Evolutionary conservation across 2,329 filamentous ascomycete species (phyloP).

Genomic region (Neofusicoccum laricinum): DNA sequence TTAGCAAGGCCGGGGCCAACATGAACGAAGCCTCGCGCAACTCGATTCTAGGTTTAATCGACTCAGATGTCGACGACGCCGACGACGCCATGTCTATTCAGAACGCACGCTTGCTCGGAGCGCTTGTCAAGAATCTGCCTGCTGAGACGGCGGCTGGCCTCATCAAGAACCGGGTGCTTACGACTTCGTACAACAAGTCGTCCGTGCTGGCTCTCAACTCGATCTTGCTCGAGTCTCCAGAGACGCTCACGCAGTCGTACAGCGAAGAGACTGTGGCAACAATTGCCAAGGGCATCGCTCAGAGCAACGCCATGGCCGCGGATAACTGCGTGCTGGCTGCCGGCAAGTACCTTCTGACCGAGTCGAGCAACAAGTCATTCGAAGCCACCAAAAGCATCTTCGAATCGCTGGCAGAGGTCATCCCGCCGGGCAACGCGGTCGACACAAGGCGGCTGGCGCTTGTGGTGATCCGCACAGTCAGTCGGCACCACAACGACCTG

Average conservation of each 20-base stretch:
- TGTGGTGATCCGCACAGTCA: slow-evolving; percentile 82
- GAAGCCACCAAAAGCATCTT: slow-evolving; percentile 79
- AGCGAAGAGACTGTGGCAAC: slow-evolving; percentile 72
- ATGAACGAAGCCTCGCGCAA: slow-evolving; percentile 90
- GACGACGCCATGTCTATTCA: slow-evolving; percentile 81
- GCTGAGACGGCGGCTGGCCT: slow-evolving; percentile 62
- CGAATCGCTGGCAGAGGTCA: slow-evolving; percentile 69
- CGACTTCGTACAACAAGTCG: slow-evolving; percentile 69
- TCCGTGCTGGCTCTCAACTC: slow-evolving; percentile 88
- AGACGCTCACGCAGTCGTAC: slow-evolving; percentile 65
- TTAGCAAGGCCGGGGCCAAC: slow-evolving; percentile 88
- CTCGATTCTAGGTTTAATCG: slow-evolving; percentile 85
- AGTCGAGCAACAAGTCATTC: slow-evolving; percentile 63
- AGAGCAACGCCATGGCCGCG: slow-evolving; percentile 71
- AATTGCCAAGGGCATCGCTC: slow-evolving; percentile 74
- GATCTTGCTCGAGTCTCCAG: slow-evolving; percentile 76
- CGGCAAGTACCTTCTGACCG: slow-evolving; percentile 80
- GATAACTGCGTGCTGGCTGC: slow-evolving; percentile 87
- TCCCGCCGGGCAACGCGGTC: slow-evolving; percentile 72
- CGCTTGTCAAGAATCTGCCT: slow-evolving; percentile 82
- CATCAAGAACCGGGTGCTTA: slow-evolving; percentile 72
- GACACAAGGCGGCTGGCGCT: slow-evolving; percentile 84
- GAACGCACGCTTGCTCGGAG: slow-evolving; percentile 84
- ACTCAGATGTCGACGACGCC: slow-evolving; percentile 73
- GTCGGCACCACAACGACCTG: slow-evolving; percentile 74